These are phyloP conservation scores for Fibroporia radiculosa DNA, from an alignment of 768 basidiomycete genomes.

Conservation along the genomic window DNA sequence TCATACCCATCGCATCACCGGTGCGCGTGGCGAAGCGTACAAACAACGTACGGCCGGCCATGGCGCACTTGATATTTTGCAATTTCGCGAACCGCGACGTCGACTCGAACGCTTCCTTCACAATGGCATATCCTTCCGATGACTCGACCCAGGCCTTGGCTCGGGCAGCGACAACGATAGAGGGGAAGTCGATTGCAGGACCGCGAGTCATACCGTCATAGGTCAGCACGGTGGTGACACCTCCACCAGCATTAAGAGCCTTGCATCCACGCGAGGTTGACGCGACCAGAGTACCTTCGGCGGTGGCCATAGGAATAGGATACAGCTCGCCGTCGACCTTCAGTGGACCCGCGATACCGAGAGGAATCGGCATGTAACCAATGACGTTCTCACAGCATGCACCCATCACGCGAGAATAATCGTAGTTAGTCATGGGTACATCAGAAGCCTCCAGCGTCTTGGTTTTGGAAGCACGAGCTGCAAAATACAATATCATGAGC, in stretches of 20 bases:
- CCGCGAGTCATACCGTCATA: conserved; percentile 97
- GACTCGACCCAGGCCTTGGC: conserved; percentile 87
- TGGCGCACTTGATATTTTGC: conserved; percentile 75
- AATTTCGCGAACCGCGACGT: conserved; percentile 91
- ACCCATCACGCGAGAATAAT: conserved; percentile 89
- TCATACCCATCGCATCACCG: conserved; percentile 99
- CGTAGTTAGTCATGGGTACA: conserved; percentile 79
- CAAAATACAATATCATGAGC: conserved; percentile 6
- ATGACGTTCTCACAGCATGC: conserved; percentile 99
- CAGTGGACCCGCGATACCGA: conserved; percentile 94
- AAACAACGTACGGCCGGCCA: conserved; percentile 91
- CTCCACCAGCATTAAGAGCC: conserved; percentile 92
- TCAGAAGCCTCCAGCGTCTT: conserved; percentile 79
- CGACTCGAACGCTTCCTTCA: conserved; percentile 86
- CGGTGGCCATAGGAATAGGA: conserved; percentile 98
- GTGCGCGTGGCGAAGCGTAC: conserved; percentile 92
- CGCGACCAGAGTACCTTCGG: conserved; percentile 98
- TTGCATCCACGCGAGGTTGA: conserved; percentile 97
- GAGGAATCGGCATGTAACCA: conserved; percentile 92
- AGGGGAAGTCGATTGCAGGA: conserved; percentile 95
- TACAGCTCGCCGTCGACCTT: conserved; percentile 77
- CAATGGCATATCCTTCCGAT: conserved; percentile 63
- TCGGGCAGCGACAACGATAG: conserved; percentile 66
- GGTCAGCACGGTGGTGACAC: conserved; percentile 88
- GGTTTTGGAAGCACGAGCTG: conserved; percentile 80